Evolutionary conservation across 2,329 filamentous ascomycete genomes (phyloP), one percentile per base, ranked within the genome.

Genomic region (Fusarium bulbicola): DNA sequence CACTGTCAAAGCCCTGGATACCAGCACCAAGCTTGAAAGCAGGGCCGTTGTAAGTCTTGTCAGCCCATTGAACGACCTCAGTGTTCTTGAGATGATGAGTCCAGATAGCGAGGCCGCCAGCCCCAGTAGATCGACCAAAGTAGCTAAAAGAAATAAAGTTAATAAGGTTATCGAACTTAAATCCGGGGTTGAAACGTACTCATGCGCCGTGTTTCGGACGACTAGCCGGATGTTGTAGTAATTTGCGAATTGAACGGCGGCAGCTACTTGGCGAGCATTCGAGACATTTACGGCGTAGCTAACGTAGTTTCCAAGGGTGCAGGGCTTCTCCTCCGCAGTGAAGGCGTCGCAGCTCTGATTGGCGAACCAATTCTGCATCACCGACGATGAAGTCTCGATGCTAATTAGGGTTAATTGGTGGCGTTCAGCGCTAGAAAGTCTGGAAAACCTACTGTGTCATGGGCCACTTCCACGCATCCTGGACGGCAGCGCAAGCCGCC

Each of bases 1-100:
- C 81, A 0, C 82, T 82, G 43, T 91, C 87, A 30, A 77, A 81
- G 0, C 82, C 87, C 46, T 85, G 81, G 1, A 90, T 83, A 42
- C 89, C 89, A 9, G 89, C 85, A 6, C 85, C 87, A 36, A 91
- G 75, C 32, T 46, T 46, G 26, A 62, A 43, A 28, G 59, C 59
- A n/a, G 54, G 54, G 28, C 59, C 59, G 20, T 11, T 59, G 42
- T 63, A 63, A 4, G 28, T 20, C n/a, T 30, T 43, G 20, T 59
- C 52, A 7, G 34, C 34, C 52, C 53, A 63, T 39, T 63, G 39
- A 28, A 83, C 76, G 70, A 86, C 83, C 30, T 84, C 65, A 32
- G 85, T 82, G 30, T 81, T 74, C 77, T 85, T 84, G 60, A 85
- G 73, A 63, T 79, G 70, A 68, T 84, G 81, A 10, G 80, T 84